These are phyloP conservation scores for Pontederia paniculata DNA, from an alignment of 176 grass and related monocot genomes.

Conservation along the genomic window DNA sequence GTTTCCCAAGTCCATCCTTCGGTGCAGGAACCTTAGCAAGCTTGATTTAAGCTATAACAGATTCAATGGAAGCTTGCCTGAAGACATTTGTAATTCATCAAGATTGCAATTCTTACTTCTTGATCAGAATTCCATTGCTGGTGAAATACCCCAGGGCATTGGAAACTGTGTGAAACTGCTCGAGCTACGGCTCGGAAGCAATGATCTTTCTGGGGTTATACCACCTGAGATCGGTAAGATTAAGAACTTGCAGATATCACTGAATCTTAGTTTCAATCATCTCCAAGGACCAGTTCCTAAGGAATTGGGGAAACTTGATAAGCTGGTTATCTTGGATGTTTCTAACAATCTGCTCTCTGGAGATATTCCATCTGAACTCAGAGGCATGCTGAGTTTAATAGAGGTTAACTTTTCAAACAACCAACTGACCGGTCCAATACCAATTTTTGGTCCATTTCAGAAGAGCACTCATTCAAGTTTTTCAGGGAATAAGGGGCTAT, in stretches of 20 bases:
- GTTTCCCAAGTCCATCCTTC: conserved; percentile 50
- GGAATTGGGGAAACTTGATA: conserved; percentile 74
- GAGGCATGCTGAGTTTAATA: conserved; percentile 94
- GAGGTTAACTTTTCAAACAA: conserved; percentile 95
- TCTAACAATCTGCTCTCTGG: conserved; percentile 83
- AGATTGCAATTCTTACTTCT: conserved; percentile 85
- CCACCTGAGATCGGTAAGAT: conserved; percentile 77
- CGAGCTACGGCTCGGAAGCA: conserved; percentile 65
- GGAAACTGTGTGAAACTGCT: conserved; percentile 52
- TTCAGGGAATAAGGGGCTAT: conserved; percentile 59
- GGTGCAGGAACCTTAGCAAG: conserved; percentile 83
- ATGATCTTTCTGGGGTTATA: conserved; percentile 55
- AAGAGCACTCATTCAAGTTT: conserved; percentile 76
- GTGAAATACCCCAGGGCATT: conserved; percentile 40
- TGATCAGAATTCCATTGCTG: conserved; percentile 62
- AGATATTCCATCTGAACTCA: conserved; percentile 61
- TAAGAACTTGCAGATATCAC: conserved; percentile 84
- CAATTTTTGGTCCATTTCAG: conserved; percentile 67
- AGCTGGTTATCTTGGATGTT: conserved; percentile 70
- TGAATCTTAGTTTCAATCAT: conserved; percentile 91
- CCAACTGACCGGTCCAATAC: conserved; percentile 50
- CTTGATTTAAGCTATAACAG: conserved; percentile 73
- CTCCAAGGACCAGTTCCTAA: conserved; percentile 46
- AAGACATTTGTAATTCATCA: conserved; percentile 45
- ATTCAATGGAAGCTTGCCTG: conserved; percentile 46